These are phyloP conservation scores for Dendrobium officinale DNA, from an alignment of 106 monocot species.

Conservation along the genomic window DNA sequence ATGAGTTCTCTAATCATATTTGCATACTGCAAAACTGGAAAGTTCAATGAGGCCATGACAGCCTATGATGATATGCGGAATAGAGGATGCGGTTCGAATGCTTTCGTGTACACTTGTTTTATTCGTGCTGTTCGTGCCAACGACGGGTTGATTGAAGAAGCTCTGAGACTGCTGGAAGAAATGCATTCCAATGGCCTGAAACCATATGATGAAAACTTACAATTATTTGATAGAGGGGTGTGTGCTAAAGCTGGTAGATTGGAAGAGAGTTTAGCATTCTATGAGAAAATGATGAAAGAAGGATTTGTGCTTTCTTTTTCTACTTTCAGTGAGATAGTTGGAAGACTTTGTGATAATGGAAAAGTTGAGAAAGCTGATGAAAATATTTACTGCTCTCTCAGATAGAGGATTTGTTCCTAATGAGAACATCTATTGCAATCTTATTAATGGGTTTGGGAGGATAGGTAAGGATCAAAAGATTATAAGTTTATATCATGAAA, in stretches of 20 bases:
- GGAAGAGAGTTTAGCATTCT: conserved; percentile 40
- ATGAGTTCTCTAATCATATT: conserved; percentile 40
- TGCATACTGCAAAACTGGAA: conserved; percentile 47
- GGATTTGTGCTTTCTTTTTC: conserved; percentile 33
- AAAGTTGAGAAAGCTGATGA: conserved; percentile 55
- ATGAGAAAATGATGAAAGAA: conserved; percentile 38
- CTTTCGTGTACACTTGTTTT: conserved; percentile 57
- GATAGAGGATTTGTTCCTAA: conserved; percentile 58
- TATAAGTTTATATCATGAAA: conserved; percentile 58
- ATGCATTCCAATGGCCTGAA: conserved; percentile 45
- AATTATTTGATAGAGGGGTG: conserved; percentile 44
- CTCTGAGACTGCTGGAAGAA: conserved; percentile 39
- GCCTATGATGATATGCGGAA: conserved; percentile 46
- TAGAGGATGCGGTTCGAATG: conserved; percentile 47
- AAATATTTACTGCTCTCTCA: conserved; percentile 43
- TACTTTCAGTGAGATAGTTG: conserved; percentile 43
- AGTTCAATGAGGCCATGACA: conserved; percentile 29
- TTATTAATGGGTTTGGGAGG: conserved; percentile 63
- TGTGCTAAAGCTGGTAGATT: conserved; percentile 37
- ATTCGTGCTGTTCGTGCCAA: conserved; percentile 32
- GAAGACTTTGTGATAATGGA: conserved; percentile 37
- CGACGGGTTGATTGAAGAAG: conserved; percentile 39
- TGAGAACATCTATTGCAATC: conserved; percentile 34
- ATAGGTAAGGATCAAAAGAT: conserved; percentile 25
- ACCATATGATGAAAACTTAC: conserved; percentile 68